phyloP scores from a whole-genome alignment of 2,329 filamentous ascomycete species.

The Cadophora sp. region DNA sequence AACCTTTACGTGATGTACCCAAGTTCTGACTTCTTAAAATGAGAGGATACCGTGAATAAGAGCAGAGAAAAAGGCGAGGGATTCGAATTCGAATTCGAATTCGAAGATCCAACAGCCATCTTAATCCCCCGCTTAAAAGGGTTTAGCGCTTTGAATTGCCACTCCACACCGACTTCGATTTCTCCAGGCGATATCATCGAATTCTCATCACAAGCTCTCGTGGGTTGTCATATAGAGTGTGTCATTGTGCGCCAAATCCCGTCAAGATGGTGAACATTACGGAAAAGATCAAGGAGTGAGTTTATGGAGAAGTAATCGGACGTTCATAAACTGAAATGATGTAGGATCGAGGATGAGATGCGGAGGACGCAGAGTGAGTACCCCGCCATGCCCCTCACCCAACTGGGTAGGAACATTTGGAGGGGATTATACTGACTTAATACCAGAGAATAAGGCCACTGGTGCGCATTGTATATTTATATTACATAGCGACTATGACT shows the following conservation, averaged over 20 bases:
- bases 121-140: background rate
- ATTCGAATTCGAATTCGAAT: too few species aligned
- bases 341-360: conserved; percentile 99
- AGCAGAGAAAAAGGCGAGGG: too few species aligned
- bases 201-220: conserved; percentile 10
- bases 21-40: too few species aligned
- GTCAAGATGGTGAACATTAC: conserved; percentile 96
- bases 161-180: conserved; percentile 22
- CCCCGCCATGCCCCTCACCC: conserved; percentile 18
- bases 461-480: conserved; percentile 62
- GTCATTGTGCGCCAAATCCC: conserved; percentile 25
- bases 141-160: conserved; percentile 23
- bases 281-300: conserved; percentile 99
- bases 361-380: conserved; percentile 91
- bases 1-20: too few species aligned
- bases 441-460: conserved; percentile 94
- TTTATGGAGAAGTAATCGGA: conserved; percentile 25
- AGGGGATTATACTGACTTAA: conserved; percentile 17
- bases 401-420: background rate
- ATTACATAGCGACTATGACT: background rate
- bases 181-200: conserved; percentile 9
- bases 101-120: background rate
- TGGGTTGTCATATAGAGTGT: conserved; percentile 7
- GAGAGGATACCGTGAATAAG: too few species aligned
- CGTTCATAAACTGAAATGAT: conserved; percentile 27